Conservation (phyloP, 805 yeast genomes). For the Zygotorulaspora chibaensis region DNA sequence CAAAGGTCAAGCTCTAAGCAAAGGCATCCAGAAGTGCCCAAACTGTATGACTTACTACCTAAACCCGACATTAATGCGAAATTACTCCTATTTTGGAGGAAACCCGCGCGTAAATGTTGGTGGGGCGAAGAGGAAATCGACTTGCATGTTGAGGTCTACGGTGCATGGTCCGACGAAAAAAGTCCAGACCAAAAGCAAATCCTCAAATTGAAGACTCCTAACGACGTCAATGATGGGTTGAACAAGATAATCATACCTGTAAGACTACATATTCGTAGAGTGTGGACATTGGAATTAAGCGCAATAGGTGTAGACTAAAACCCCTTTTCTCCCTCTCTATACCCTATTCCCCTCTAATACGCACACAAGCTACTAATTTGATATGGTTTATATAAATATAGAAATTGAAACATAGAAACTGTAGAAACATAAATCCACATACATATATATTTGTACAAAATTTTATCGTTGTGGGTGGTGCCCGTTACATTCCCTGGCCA, state of each 20-base stretch:
- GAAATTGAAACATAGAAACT: background rate
- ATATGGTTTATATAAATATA: background rate
- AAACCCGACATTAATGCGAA: constrained; percentile 47
- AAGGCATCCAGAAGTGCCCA: constrained; percentile 30
- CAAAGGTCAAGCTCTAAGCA: constrained; percentile 39
- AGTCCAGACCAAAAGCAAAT: background rate
- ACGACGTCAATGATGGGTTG: constrained; percentile 9
- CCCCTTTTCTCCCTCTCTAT: background rate
- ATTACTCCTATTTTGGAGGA: constrained; percentile 87
- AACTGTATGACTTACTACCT: constrained; percentile 33
- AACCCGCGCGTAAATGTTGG: constrained; percentile 99
- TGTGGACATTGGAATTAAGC: constrained; percentile 93
- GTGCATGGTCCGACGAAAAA: constrained; percentile 19
- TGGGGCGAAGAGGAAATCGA: constrained; percentile 71
- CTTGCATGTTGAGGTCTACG: constrained; percentile 35
- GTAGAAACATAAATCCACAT: constrained; percentile 1
- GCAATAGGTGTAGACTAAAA: constrained; percentile 69
- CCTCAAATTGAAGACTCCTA: constrained; percentile 9
- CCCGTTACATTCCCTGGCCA: background rate
- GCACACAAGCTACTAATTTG: background rate
- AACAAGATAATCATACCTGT: constrained; percentile 39
- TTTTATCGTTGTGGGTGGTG: no score
- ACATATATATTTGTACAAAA: constrained; percentile 3
- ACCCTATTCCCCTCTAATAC: no score
- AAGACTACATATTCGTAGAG: constrained; percentile 82